A percentile compares a stretch with the other conserved stretches of the same genome.
Evolutionary conservation across 139 green algal species (phyloP).

Genomic region (Haematococcus lacustris): DNA sequence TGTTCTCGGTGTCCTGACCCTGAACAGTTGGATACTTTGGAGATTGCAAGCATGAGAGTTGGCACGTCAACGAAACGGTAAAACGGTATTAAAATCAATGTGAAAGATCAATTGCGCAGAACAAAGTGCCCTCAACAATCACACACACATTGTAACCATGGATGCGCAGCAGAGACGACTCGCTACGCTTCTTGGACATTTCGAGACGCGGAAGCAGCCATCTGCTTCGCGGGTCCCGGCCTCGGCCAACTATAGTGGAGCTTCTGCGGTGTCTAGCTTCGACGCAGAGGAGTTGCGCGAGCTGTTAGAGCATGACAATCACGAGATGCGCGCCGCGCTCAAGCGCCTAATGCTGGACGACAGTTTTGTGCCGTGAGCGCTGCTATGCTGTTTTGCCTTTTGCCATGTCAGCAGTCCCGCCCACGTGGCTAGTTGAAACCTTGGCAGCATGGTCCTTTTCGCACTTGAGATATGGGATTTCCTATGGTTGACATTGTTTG

Average conservation of each 20-base stretch:
- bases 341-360: constrained; percentile 71
- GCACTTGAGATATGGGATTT: background rate
- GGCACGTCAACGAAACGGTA: no score
- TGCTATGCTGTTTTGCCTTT: background rate
- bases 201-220: background rate
- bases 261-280: no score
- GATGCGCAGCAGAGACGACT: constrained; percentile 2
- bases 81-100: no score
- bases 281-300: background rate
- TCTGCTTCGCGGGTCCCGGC: background rate
- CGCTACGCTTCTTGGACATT: constrained; percentile 3
- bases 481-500: background rate
- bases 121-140: no score
- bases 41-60: no score
- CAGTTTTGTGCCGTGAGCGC: constrained; percentile 59
- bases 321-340: constrained; percentile 48
- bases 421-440: background rate
- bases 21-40: no score
- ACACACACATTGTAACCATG: constrained; percentile 2
- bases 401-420: background rate
- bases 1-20: no score
- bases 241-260: no score
- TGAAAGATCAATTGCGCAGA: no score
- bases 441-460: background rate
- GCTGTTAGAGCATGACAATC: constrained; percentile 72